Conservation (phyloP, 345 rosid species). For the Fremontodendron californicum region DNA sequence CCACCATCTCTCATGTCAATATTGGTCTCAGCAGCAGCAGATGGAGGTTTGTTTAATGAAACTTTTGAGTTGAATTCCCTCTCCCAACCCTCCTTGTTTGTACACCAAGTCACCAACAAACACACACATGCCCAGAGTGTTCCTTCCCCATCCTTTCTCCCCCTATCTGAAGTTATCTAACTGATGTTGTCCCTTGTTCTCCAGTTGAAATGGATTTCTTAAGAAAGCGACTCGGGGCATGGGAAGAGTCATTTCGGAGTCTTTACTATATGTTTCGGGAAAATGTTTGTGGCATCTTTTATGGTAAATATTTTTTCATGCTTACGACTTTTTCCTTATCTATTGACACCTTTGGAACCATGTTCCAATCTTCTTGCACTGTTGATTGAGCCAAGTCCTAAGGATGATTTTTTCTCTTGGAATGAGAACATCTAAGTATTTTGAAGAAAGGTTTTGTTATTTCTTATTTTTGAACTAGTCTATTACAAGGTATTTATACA, state of each 20-base stretch:
- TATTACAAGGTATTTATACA: too few species aligned
- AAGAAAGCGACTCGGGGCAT: constrained; percentile 53
- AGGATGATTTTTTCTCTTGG: constrained; percentile 3
- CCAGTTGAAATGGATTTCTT: constrained; percentile 64
- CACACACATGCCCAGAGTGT: neutral
- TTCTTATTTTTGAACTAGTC: too few species aligned
- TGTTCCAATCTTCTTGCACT: constrained; percentile 1
- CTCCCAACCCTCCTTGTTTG: neutral
- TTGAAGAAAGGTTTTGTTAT: too few species aligned
- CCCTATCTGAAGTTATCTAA: constrained; percentile 12
- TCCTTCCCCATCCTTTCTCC: neutral
- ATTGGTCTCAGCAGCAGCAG: constrained; percentile 49
- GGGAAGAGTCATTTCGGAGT: constrained; percentile 94
- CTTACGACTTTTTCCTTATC: neutral
- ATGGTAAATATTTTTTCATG: constrained; percentile 47
- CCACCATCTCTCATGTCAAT: constrained; percentile 70
- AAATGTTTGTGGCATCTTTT: constrained; percentile 64
- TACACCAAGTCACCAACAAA: neutral
- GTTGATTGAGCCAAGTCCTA: neutral
- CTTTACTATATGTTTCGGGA: constrained; percentile 80
- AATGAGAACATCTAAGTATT: neutral
- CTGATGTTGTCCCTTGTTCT: constrained; percentile 20
- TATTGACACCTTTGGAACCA: neutral
- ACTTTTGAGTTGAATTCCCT: constrained; percentile 3
- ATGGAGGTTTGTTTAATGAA: constrained; percentile 53